phyloP scores from a whole-genome alignment of 345 rosid species.

The Murraya koenigii region DNA sequence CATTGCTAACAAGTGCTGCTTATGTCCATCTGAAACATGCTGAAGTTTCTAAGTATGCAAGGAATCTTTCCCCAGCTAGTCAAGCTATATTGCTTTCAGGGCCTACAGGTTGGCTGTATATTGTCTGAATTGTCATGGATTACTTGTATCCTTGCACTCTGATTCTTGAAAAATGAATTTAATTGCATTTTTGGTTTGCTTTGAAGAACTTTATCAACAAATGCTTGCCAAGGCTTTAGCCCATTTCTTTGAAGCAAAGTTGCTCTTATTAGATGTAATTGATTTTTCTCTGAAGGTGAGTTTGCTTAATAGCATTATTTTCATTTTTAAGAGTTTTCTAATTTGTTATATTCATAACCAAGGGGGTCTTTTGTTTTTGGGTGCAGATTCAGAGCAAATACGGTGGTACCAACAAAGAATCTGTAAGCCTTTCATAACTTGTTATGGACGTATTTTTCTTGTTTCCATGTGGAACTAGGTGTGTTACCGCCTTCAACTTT shows the following conservation, averaged over 20 bases:
- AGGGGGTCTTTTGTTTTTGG: neutral
- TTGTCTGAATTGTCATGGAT: neutral
- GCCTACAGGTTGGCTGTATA: constrained; percentile 66
- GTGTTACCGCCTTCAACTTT: neutral
- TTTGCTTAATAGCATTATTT: neutral
- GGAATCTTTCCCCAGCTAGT: constrained; percentile 88
- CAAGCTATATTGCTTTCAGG: constrained; percentile 88
- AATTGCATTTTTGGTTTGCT: constrained; percentile 5
- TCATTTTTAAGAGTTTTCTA: neutral
- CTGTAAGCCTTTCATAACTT: constrained; percentile 37
- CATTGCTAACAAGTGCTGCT: constrained; percentile 82
- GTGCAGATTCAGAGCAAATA: constrained; percentile 83
- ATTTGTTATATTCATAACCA: neutral
- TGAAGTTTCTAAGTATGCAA: constrained; percentile 73
- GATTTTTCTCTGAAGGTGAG: constrained; percentile 86
- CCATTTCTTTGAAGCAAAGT: constrained; percentile 86
- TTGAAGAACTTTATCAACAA: constrained; percentile 91
- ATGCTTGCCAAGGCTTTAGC: constrained; percentile 96
- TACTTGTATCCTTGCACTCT: neutral
- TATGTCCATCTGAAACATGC: constrained; percentile 90
- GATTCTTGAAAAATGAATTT: neutral
- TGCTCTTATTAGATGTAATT: constrained; percentile 77
- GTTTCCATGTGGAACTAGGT: neutral
- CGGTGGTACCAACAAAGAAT: constrained; percentile 57
- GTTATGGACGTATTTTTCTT: neutral